Evolutionary conservation across 768 basidiomycete genomes (phyloP), one percentile per base, ranked within the genome.

Genomic region (Boletus reticulatus): DNA sequence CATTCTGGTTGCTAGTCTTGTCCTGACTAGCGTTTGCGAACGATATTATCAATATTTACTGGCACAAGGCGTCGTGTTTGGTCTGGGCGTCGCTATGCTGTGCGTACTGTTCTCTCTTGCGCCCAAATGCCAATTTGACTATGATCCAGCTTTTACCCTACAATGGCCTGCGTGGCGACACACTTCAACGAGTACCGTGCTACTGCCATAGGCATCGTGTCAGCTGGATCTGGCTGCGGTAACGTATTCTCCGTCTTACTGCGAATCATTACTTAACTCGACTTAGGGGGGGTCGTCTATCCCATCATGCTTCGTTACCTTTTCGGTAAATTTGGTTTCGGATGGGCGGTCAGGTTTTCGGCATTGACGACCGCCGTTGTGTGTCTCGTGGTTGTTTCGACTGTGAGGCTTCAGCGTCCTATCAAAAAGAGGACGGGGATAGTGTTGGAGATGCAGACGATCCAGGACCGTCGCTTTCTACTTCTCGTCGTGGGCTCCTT

Each of bases 201-300:
- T 4, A 84, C 89, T 3, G 88, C 89, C 0, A 73, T 88, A 37
- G 90, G 90, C 3, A 72, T 92, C 52, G 84, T 83, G 17, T 77
- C 81, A 2, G 81, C 88, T 34, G 90, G 90, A n/a, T 84, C 85
- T 24, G 81, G 85, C 53, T 66, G 81, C 53, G 86, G 86, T 84
- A 55, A 57, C 22, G 50, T 50, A 10, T 49, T 46, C 50, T 48
- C 54, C 52, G 48, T 55, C 52, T n/a, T 6, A 1, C 19, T 62
- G 61, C 42, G 55, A 52, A 61, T 69, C 60, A 41, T 51, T 48
- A 48, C 71, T 64, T 20, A 61, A 54, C 34, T 53, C 4, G 22
- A 22, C 32, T 48, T 63, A 81, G 89, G 89, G 22, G 87, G 87
- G 11, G 84, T 88, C 4, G 70, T 85, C n/a, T 88, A 82, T 59